Base-by-base conservation (phyloP, 2,329 filamentous ascomycete species). In the Calonectria honghensis region DNA sequence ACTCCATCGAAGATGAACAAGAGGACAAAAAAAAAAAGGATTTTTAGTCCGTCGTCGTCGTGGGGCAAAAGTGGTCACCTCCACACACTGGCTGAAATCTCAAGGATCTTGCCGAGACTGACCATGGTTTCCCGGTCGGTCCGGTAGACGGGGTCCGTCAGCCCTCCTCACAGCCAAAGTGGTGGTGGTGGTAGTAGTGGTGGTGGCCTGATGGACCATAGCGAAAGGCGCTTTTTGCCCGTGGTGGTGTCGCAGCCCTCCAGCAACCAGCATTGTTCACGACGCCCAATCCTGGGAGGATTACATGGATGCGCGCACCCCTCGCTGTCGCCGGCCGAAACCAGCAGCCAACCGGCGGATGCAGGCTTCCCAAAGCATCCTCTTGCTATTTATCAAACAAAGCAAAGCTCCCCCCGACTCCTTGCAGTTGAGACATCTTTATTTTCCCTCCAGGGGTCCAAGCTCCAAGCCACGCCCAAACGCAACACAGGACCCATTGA, bases 381-480 rank as follows among this genome's bases (percentile, higher is more conserved):
- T 20, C 37, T 70, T 41, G 35, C 52, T 39, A 59, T 59, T 41
- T 59, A 48, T 54, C 48, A 52, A 52, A 66, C 32, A 52, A 66
- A 66, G 31, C 63, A 32, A 37, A 67, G 69, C 50, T 67, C 69
- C 64, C 63, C 48, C 59, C 31, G n/a, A 32, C 64, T 54, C 70
- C 70, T 51, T 59, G 52, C 63, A 72, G 70, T 54, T 68, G 52
- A 68, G 70, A 66, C 61, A 68, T 63, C 67, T 32, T 52, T 35
- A 67, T 24, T 35, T 32, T 50, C 63, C 63, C 50, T 9, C 39
- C 35, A 59, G 64, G 39, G 68, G 73, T 64, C 73, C 73, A 72
- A 74, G 68, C 73, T 74, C 73, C 73, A 45, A 68, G 66, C 70
- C 54, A 64, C 65, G 37, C 29, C 52, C 57, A 52, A 54, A 29